Base-by-base conservation (phyloP, 2,329 filamentous ascomycete species). In the Clonostachys byssicola region DNA sequence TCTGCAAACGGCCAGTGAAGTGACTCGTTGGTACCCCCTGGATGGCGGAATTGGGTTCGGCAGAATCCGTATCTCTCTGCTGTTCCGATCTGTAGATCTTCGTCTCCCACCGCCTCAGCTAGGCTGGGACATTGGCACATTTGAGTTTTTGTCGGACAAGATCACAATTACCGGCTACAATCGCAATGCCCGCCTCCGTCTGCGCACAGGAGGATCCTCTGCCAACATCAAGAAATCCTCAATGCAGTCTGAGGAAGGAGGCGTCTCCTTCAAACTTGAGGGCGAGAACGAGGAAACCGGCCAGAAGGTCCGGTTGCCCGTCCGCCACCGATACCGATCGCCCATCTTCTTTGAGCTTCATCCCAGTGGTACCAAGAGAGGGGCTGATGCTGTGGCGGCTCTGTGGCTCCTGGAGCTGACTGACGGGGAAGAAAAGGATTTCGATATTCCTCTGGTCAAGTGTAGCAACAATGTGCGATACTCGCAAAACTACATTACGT, bases 41-140 rank as follows among this genome's bases (percentile, higher is more conserved):
- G 92, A 96, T 60, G 94, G 92, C 18, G 94, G 94, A 12, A 85
- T 97, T 52, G 89, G 94, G 1, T 97, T 94, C 54, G 94, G 94
- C 38, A 86, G 92, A 8, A 79, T 95, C 50, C 86, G 92, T 39
- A 87, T 99, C 54, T 95, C 90, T 1, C 68, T 97, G 4, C 77
- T 97, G 4, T 96, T 96, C 80, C 85, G 92, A 30, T 92, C 89
- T 30, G 81, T 96, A 40, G 92, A 96, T 64, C 86, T 92, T 46
- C 83, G 83, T 42, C 75, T 97, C 2, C 92, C 92, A n/a, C 88
- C 88, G 0, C 72, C 84, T 39, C 87, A 96, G 66, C 78, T 96
- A 5, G 91, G 92, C 10, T 97, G 92, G 89, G 90, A 96, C 51
- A 89, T 97, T 40, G 94, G 94, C 35, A 96, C 92, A 0, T 96